Percentiles rank a stretch among this genome's conserved stretches.
Conservation (phyloP, 768 basidiomycete species). For the Chlorophyllum brunneum region DNA sequence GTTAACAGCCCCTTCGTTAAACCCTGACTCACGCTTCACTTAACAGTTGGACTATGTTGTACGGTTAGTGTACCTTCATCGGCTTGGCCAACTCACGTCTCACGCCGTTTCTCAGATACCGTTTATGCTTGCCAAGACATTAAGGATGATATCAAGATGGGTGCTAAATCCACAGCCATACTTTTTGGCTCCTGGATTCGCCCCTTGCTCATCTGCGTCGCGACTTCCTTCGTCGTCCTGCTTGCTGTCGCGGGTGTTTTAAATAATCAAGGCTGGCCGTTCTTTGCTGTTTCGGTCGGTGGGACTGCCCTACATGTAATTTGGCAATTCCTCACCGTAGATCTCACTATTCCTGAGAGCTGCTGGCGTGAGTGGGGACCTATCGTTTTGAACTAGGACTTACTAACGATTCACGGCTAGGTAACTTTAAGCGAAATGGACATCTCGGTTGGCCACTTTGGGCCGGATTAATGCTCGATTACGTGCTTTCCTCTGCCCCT, state of each 20-base stretch:
- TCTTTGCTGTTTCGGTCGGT: conserved; percentile 42
- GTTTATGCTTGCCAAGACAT: conserved; percentile 82
- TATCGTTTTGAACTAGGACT: neutral
- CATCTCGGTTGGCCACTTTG: conserved; percentile 46
- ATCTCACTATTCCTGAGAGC: conserved; percentile 39
- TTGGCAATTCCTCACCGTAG: conserved; percentile 45
- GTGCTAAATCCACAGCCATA: conserved; percentile 76
- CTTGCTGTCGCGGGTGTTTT: conserved; percentile 50
- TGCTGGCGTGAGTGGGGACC: conserved; percentile 37
- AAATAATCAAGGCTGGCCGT: conserved; percentile 48
- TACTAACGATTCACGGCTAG: conserved; percentile 19
- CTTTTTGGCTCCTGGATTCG: conserved; percentile 61
- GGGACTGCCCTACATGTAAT: conserved; percentile 39
- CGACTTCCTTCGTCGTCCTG: conserved; percentile 44
- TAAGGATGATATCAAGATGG: conserved; percentile 64
- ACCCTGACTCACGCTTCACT: neutral
- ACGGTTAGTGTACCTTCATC: conserved; percentile 26
- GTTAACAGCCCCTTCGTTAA: conserved; percentile 13
- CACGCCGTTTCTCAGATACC: conserved; percentile 38
- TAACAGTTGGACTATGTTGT: conserved; percentile 45
- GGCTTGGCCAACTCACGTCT: neutral
- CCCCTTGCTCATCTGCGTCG: conserved; percentile 51
- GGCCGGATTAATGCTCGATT: conserved; percentile 39
- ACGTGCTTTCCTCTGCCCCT: conserved; percentile 14
- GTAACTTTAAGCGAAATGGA: conserved; percentile 44